Evolutionary conservation across 768 basidiomycete species (phyloP).

Genomic region (Naganishia vishniacii): DNA sequence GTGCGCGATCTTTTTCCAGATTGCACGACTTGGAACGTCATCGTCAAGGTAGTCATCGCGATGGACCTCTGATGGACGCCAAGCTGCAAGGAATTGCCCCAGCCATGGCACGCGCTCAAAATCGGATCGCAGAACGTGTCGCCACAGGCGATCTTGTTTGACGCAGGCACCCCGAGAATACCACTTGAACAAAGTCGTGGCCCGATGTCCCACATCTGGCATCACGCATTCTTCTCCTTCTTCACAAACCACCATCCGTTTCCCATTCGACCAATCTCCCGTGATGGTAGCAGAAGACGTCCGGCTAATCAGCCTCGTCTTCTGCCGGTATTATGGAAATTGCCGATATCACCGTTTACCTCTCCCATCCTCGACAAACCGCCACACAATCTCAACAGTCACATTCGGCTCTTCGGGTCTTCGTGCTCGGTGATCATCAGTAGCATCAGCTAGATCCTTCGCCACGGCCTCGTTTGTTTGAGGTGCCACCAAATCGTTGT

Average conservation of each 20-base stretch:
- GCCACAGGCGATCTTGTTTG: constrained; percentile 28
- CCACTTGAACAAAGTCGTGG: constrained; percentile 16
- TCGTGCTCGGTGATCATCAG: neutral
- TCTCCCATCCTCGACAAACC: neutral
- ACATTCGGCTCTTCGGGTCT: constrained; percentile 13
- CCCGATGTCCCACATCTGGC: neutral
- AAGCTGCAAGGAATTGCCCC: constrained; percentile 45
- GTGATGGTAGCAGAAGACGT: constrained; percentile 18
- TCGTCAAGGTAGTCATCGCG: constrained; percentile 49
- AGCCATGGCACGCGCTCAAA: constrained; percentile 43
- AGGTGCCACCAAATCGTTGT: too few relatives aligned
- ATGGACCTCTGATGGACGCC: constrained; percentile 46
- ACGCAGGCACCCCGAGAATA: neutral
- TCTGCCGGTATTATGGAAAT: constrained; percentile 24
- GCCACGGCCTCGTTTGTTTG: too few relatives aligned
- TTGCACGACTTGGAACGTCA: constrained; percentile 92
- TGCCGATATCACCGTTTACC: constrained; percentile 21
- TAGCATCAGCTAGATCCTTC: neutral
- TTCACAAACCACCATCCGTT: constrained; percentile 14
- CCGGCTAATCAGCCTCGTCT: neutral
- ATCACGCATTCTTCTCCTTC: neutral
- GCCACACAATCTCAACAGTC: neutral
- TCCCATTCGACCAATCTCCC: constrained; percentile 12
- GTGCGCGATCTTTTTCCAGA: constrained; percentile 84
- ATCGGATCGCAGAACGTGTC: constrained; percentile 37